Evolutionary conservation across 345 rosid species (phyloP), one percentile per base, ranked within the genome.

Genomic region (Syzygium oleosum): DNA sequence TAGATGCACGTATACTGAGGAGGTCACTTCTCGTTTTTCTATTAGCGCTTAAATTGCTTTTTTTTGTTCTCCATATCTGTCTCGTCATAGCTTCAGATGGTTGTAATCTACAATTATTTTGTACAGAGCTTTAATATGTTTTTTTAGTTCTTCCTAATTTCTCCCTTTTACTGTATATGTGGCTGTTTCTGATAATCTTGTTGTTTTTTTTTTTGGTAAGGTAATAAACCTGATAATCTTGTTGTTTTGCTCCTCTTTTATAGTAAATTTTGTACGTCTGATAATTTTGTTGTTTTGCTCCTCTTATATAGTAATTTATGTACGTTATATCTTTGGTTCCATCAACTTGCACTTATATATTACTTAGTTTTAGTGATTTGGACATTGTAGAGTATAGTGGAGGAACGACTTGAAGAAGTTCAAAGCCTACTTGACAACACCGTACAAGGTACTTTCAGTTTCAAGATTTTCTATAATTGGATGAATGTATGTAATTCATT

Each of bases 381-480:
- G 89, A 85, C 61, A 84, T 88, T 93, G 88, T 89, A 97, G 99
- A 89, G 91, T 63, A 52, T 89, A 88, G 91, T 94, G 93, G 94
- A 94, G 87, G 92, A 92, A 86, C 93, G 73, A 88, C 90, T 90
- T 89, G 94, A 88, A 88, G 98, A 94, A 92, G 87, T 93, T 89
- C 95, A 96, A 86, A 91, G 91, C 90, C 98, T 96, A 89, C 95
- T 96, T 84, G 98, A 96, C 89, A 94, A 93, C 90, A 93, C 98
- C 31, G 92, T 95, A 84, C 96, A 96, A 95, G 99, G 99, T 97
- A 92, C 73, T 88, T 25, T 86, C 25, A 84, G 38, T 65, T 65
- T 29, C 21, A 7, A 16, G 78, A 22, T 34, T 65, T 65, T 65
- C 78, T 65, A 16, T 65, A 16, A 31, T 65, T 41, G 16, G 41